Base-by-base conservation (phyloP, 148 eudicot genomes). In the Rhododendron simsii region DNA sequence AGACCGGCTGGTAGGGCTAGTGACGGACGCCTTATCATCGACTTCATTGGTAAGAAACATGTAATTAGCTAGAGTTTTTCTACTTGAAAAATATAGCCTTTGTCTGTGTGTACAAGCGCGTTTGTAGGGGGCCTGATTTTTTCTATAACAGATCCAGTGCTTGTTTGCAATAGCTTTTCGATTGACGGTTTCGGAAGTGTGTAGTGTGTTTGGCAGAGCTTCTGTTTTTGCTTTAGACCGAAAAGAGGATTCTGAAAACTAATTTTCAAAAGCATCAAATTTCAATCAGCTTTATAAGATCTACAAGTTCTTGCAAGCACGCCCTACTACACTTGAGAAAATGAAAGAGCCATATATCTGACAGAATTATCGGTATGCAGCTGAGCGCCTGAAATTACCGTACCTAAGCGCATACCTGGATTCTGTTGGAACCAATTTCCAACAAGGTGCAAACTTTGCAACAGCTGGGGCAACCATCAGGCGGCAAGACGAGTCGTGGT, bases 401-500 rank as follows among this genome's bases (percentile, higher is more conserved):
- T 87, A 86, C 63, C 47, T 92, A 85, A 89, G 92, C 44, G 78
- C 93, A 39, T 92, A 92, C 77, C 86, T 92, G 87, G 88, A 92
- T 65, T 88, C 93, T 11, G 57, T 92, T 44, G 90, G 85, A 57
- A 78, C 93, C 33, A 89, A 84, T 73, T 92, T 59, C 82, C 55
- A 59, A 69, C 91, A 88, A 1, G 93, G 93, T 55, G 93, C 93
- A 50, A 90, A 92, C 50, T 92, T 92, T 82, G 93, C 93, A 86
- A 87, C 92, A 18, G 90, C 90, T 10, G 91, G 91, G 7, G 89
- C 92, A 63, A 94, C 98, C 48, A 91, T 94, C 45, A 84, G 88
- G 95, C 45, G 7, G 35, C 87, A 87, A 77, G 91, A 95, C 39
- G 98, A 91, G 78, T 92, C 96, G 0, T 91, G 93, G 86, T 94